phyloP scores from a whole-genome alignment of 768 basidiomycete species.

The Phanerochaete sordida region DNA sequence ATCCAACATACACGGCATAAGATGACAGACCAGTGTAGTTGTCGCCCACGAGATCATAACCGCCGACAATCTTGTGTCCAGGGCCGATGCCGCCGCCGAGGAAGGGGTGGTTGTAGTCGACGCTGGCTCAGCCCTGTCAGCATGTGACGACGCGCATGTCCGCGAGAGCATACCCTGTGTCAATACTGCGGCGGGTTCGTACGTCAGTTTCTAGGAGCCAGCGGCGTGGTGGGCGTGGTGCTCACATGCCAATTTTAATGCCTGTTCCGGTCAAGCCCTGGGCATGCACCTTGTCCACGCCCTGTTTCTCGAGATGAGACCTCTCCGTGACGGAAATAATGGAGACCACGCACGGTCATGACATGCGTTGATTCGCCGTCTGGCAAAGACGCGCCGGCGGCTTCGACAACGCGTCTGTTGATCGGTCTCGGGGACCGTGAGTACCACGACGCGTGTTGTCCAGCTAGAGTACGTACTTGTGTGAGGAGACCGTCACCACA shows the following conservation, averaged over 20 bases:
- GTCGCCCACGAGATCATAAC: constrained; percentile 57
- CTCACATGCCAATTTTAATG: constrained; percentile 63
- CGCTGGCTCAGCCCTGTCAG: constrained; percentile 23
- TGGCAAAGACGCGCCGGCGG: constrained; percentile 35
- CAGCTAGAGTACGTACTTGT: constrained; percentile 29
- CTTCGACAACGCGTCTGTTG: constrained; percentile 34
- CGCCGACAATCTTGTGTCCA: constrained; percentile 47
- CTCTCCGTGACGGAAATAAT: not conserved
- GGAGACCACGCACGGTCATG: constrained; percentile 37
- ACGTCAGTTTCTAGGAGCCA: not conserved
- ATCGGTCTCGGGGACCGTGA: constrained; percentile 34
- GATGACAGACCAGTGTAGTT: constrained; percentile 29
- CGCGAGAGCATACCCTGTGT: constrained; percentile 23
- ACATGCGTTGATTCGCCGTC: constrained; percentile 49
- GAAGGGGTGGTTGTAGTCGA: constrained; percentile 52
- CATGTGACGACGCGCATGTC: not conserved
- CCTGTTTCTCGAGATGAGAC: constrained; percentile 27
- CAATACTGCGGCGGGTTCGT: constrained; percentile 34
- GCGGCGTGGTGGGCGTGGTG: not conserved
- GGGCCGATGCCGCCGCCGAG: constrained; percentile 53
- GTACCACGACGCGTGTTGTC: not conserved
- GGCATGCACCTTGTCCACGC: constrained; percentile 64
- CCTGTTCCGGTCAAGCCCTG: constrained; percentile 58
- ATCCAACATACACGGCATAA: not conserved
- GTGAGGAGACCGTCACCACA: constrained; percentile 37